A percentile compares a stretch with the other conserved stretches of the same genome.
phyloP scores from a whole-genome alignment of 2,329 filamentous ascomycete genomes.

The Cladophialophora yegresii region DNA sequence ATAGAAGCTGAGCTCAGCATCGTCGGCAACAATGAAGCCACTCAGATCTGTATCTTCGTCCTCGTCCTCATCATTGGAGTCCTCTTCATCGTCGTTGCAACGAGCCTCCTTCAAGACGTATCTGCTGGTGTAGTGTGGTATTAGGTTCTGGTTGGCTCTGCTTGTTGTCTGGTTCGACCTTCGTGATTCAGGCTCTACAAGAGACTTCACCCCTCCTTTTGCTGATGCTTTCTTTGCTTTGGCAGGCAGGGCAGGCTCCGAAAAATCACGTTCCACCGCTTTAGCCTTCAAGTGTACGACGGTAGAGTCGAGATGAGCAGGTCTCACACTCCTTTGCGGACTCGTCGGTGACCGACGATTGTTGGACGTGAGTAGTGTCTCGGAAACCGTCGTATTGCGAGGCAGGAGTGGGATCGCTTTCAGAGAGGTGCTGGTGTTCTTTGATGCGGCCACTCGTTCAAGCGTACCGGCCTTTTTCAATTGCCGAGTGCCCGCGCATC shows the following conservation, averaged over 20 bases:
- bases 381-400: slow-evolving; percentile 7
- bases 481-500: not conserved
- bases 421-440: not conserved
- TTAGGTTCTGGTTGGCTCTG: slow-evolving; percentile 5
- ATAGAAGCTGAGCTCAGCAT: slow-evolving; percentile 36
- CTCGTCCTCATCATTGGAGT: slow-evolving; percentile 37
- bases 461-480: not conserved
- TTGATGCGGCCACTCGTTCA: not conserved
- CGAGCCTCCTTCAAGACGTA: slow-evolving; percentile 34
- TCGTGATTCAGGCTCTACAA: slow-evolving; percentile 23
- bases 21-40: slow-evolving; percentile 38
- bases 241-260: not conserved
- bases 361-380: slow-evolving; percentile 17
- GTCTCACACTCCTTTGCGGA: slow-evolving; percentile 37
- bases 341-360: slow-evolving; percentile 27
- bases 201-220: not conserved
- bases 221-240: not conserved
- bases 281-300: slow-evolving; percentile 39
- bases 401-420: slow-evolving; percentile 15
- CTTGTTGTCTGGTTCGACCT: not conserved
- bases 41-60: slow-evolving; percentile 38
- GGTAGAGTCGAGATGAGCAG: slow-evolving; percentile 42
- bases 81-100: slow-evolving; percentile 33
- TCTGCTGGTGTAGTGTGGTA: slow-evolving; percentile 22
- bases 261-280: slow-evolving; percentile 31